Conservation (phyloP, 2,329 filamentous ascomycete genomes). For the Colletotrichum paranaense region DNA sequence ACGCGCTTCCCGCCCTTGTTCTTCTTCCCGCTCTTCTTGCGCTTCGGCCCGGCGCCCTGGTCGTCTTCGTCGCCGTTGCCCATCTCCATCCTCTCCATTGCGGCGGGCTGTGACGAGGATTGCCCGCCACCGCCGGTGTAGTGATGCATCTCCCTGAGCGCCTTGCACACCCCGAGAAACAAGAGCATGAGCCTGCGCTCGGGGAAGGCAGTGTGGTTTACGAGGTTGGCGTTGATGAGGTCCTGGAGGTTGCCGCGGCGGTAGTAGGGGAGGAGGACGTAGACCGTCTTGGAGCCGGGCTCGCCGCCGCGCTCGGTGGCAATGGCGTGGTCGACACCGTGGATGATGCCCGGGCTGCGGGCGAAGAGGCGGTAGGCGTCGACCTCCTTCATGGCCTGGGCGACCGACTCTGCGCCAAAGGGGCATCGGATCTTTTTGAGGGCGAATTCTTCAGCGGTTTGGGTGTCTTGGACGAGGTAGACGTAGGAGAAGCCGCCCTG, state of each 20-base stretch:
- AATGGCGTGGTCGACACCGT: conserved; percentile 84
- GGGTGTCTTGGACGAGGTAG: conserved; percentile 95
- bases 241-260: conserved; percentile 95
- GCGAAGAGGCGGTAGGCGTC: conserved; percentile 95
- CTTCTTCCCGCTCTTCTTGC: conserved; percentile 45
- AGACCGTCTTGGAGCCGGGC: conserved; percentile 85
- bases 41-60: conserved; percentile 48
- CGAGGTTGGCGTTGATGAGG: conserved; percentile 97
- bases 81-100: conserved; percentile 65
- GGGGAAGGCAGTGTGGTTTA: conserved; percentile 92
- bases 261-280: conserved; percentile 96
- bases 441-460: conserved; percentile 85
- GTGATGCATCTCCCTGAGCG: conserved; percentile 90
- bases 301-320: conserved; percentile 76
- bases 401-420: conserved; percentile 95
- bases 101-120: conserved; percentile 41
- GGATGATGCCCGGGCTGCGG: conserved; percentile 86
- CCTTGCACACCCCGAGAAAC: conserved; percentile 91
- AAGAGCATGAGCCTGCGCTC: conserved; percentile 89
- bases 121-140: conserved; percentile 63
- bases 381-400: conserved; percentile 95
- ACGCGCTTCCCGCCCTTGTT: conserved; percentile 48
- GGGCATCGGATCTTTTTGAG: conserved; percentile 99
- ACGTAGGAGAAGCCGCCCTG: conserved; percentile 98
- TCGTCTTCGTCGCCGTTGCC: conserved; percentile 53